A percentile compares a stretch with the other conserved stretches of the same genome.
phyloP scores from a whole-genome alignment of 306 rosid genomes.

The Hylodesmum podocarpum region DNA sequence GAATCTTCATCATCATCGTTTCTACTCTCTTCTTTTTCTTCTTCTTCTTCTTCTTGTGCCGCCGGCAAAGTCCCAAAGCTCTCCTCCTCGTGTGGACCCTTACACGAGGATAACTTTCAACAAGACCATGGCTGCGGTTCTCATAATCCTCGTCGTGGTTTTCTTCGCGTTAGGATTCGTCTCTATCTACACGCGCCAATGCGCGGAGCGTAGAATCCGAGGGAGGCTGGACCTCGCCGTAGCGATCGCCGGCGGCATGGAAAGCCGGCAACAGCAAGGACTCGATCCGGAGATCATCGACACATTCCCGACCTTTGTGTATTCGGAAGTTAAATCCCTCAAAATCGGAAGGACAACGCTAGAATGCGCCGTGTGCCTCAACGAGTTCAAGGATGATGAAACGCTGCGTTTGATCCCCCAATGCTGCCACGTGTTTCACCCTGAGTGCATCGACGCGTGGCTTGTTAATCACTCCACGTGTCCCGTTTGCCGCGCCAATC shows the following conservation, averaged over 20 bases:
- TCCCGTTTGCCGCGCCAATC: conserved; percentile 76
- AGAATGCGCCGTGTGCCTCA: conserved; percentile 81
- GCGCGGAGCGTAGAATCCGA: conserved; percentile 40
- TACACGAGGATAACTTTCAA: conserved; percentile 20
- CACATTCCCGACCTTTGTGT: conserved; percentile 66
- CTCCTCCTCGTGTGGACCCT: neutral
- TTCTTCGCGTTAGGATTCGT: conserved; percentile 64
- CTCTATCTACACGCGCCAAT: conserved; percentile 80
- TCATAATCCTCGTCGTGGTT: conserved; percentile 45
- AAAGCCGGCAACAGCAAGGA: conserved; percentile 34
- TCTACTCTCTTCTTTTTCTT: neutral
- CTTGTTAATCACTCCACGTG: conserved; percentile 64
- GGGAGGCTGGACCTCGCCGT: conserved; percentile 22
- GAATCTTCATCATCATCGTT: neutral
- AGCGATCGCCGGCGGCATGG: neutral
- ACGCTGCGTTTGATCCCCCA: conserved; percentile 79
- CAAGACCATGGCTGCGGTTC: conserved; percentile 45
- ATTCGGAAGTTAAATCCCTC: conserved; percentile 60
- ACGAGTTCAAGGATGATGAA: conserved; percentile 66
- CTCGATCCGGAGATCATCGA: conserved; percentile 49
- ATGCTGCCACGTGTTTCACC: conserved; percentile 83
- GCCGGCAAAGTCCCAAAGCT: conserved; percentile 18
- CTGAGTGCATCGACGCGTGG: conserved; percentile 72
- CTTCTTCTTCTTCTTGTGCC: conserved; percentile 9
- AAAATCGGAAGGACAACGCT: conserved; percentile 57